Conservation (phyloP, 1,284 basidiomycete species). For the Jaminaea rosea region DNA sequence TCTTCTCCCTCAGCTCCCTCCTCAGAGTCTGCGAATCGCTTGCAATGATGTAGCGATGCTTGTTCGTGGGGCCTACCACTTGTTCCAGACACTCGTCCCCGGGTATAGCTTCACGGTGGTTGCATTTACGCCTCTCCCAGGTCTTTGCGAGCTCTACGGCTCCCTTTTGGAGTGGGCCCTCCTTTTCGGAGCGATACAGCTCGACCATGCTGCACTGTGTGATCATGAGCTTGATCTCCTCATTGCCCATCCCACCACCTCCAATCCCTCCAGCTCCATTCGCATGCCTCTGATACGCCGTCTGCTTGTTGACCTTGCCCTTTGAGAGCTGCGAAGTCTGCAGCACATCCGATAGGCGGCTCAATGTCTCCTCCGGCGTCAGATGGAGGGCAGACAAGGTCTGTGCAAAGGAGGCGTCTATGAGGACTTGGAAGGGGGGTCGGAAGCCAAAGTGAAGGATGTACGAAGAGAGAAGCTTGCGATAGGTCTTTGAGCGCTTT, state of each 20-base stretch:
- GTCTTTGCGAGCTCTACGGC: constrained; percentile 79
- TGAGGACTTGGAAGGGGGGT: constrained; percentile 40
- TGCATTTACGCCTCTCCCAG: constrained; percentile 87
- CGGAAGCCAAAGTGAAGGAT: constrained; percentile 40
- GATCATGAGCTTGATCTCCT: constrained; percentile 41
- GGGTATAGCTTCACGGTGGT: constrained; percentile 71
- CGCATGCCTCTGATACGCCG: background rate
- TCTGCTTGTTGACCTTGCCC: constrained; percentile 8
- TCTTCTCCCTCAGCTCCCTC: constrained; percentile 13
- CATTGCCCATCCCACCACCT: background rate
- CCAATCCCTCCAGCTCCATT: too few relatives aligned
- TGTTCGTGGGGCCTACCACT: constrained; percentile 53
- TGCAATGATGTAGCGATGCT: constrained; percentile 42
- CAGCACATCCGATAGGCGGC: constrained; percentile 3
- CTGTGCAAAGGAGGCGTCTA: constrained; percentile 36
- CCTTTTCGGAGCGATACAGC: constrained; percentile 24
- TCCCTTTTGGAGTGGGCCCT: constrained; percentile 47
- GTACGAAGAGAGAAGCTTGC: constrained; percentile 39
- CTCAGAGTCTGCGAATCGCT: constrained; percentile 21
- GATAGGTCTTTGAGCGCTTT: constrained; percentile 40
- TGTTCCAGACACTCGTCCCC: constrained; percentile 73
- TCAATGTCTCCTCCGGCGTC: background rate
- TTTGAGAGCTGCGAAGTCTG: constrained; percentile 18
- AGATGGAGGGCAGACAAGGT: constrained; percentile 18
- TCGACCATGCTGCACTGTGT: constrained; percentile 45